Conservation (phyloP, 2,329 filamentous ascomycete genomes). For the Epichloe sylvatica region DNA sequence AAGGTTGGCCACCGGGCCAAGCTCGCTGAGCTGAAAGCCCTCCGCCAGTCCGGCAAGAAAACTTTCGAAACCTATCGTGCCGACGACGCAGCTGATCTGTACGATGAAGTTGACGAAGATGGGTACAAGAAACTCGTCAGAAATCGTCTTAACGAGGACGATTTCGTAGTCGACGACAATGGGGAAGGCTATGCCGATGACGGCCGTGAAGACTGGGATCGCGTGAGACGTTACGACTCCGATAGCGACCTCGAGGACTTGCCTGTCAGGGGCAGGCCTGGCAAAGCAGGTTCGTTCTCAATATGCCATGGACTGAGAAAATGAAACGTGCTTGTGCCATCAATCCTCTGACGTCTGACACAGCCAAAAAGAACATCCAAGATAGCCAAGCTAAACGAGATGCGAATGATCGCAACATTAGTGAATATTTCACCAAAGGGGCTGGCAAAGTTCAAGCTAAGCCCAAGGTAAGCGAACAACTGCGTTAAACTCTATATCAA, state of each 20-base stretch:
- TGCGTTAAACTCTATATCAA: not conserved
- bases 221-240: constrained; percentile 52
- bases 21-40: constrained; percentile 67
- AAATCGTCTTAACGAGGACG: constrained; percentile 76
- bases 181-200: constrained; percentile 95
- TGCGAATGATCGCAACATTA: constrained; percentile 81
- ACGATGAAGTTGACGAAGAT: constrained; percentile 93
- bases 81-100: constrained; percentile 69
- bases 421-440: constrained; percentile 83
- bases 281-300: constrained; percentile 34
- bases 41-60: constrained; percentile 83
- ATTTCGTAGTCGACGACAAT: constrained; percentile 98
- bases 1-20: constrained; percentile 30
- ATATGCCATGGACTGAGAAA: constrained; percentile 3
- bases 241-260: constrained; percentile 48
- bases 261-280: constrained; percentile 30
- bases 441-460: constrained; percentile 54
- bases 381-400: constrained; percentile 76
- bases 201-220: constrained; percentile 87
- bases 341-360: not conserved
- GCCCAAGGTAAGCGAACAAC: constrained; percentile 50
- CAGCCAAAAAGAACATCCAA: constrained; percentile 76
- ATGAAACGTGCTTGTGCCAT: not conserved
- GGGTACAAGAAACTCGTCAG: constrained; percentile 94
- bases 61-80: constrained; percentile 77